Evolutionary conservation across 2,329 filamentous ascomycete genomes (phyloP), one percentile per base, ranked within the genome.

Genomic region (Albophoma yamanashiensis): DNA sequence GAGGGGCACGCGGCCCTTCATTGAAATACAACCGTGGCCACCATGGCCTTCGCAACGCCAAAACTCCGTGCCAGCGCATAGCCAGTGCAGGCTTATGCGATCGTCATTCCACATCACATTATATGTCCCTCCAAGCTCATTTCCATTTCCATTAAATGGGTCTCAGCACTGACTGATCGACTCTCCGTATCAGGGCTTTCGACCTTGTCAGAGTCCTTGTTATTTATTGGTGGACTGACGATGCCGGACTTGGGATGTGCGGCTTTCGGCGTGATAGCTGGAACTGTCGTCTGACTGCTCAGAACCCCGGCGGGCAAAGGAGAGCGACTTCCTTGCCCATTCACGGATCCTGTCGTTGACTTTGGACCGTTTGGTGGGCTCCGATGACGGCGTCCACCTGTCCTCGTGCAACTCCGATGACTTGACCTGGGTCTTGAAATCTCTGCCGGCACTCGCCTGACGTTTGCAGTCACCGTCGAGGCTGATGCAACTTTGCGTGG

Each of bases 291-390:
- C 67, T 20, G 64, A 52, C 8, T 58, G 56, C 34, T 67, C 66
- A 56, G 69, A 62, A 25, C 65, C 65, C 52, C 61, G 66, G 60
- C 65, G 66, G 15, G 66, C 65, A 43, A 67, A 65, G 14, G 64
- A 63, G 62, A 72, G 65, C 0, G 72, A 74, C 39, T 66, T 69
- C 62, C 64, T 69, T 34, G 72, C 73, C 73, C 72, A 74, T 52
- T 71, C 68, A 43, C 66, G 62, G 27, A 74, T 67, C 27, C 68
- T 67, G 43, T 70, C 69, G 58, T 74, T 74, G 59, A 74, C 65
- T 52, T 62, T 70, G 50, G 67, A 62, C 14, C 68, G 68, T 36
- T 66, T 67, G 53, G 65, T 68, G 17, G 66, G 62, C 57, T 69
- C 64, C 38, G 70, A 66, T 20, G 67, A 65, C 63, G 25, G 47